Evolutionary conservation across 1,284 basidiomycete species (phyloP), one percentile per base, ranked within the genome.

Genomic region (Rhodotorula glutinis): DNA sequence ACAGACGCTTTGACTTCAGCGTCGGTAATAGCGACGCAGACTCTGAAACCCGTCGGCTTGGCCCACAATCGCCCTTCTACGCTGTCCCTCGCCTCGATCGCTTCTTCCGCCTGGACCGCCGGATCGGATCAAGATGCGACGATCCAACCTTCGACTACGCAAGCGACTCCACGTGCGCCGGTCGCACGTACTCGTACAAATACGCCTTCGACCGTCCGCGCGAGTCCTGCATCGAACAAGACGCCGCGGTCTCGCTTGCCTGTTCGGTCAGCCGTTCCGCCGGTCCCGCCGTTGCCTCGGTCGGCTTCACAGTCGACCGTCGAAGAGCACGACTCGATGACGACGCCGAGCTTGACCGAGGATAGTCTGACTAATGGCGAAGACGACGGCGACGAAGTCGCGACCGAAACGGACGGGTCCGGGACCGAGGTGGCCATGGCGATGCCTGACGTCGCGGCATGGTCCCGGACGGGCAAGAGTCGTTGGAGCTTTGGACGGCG

Each of bases 311-410:
- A 29, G 44, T 53, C 51, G 14, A 10, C 51, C 41, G 55, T 51
- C 58, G 54, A 61, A 49, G 51, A 33, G 13, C 30, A 19, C 14
- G 38, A 58, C 10, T 59, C 65, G 0, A 38, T 38, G 33, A 44
- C 53, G 0, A 59, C 62, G 2, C 65, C 68, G 2, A 52, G 49
- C 25, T 38, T 64, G 13, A 62, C 55, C 10, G 68, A 63, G 13
- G 68, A 64, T 54, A 66, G 65, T 40, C 43, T 52, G 14, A 27
- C 53, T 7, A 54, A 57, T 3, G 53, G 61, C 4, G 43, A 43
- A 13, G 57, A 54, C 14, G 57, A 59, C 41, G n/a, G n/a, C n/a
- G 33, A 41, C 19, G 43, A 16, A 16, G 11, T 53, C 51, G 56
- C n/a, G 4, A 59, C 51, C 19, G 62, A 54, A 17, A 16, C n/a